Evolutionary conservation across 2,329 filamentous ascomycete species (phyloP).

Genomic region (Arthrobotrys entomopaga): DNA sequence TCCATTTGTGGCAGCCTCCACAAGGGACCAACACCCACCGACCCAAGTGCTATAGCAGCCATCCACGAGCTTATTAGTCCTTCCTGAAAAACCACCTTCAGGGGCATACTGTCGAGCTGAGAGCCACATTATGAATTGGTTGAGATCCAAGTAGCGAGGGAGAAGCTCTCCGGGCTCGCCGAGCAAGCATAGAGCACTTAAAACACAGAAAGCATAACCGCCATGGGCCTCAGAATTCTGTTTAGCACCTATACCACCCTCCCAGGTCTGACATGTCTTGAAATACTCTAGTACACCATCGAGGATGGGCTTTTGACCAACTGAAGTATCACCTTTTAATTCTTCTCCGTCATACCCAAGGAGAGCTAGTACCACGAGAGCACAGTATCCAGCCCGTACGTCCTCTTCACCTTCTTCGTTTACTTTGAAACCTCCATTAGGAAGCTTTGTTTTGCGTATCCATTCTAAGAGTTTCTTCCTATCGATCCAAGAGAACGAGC

Average conservation of each 20-base stretch:
- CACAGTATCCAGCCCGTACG: slow-evolving; percentile 91
- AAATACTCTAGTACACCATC: slow-evolving; percentile 61
- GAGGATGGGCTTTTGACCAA: slow-evolving; percentile 43
- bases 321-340: slow-evolving; percentile 25
- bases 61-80: slow-evolving; percentile 97
- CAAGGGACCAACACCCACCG: slow-evolving; percentile 89
- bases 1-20: slow-evolving; percentile 77
- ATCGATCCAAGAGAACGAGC: slow-evolving; percentile 68
- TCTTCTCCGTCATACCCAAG: slow-evolving; percentile 64
- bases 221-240: slow-evolving; percentile 91
- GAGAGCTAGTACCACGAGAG: slow-evolving; percentile 82
- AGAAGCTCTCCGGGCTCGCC: slow-evolving; percentile 72
- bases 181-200: slow-evolving; percentile 87
- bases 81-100: slow-evolving; percentile 90
- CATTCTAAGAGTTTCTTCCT: slow-evolving; percentile 89
- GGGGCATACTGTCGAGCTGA: slow-evolving; percentile 88
- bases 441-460: slow-evolving; percentile 85
- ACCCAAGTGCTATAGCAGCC: slow-evolving; percentile 99
- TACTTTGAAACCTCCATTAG: slow-evolving; percentile 89
- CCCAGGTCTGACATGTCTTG: slow-evolving; percentile 78
- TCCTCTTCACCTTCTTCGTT: slow-evolving; percentile 89
- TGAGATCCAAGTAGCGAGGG: slow-evolving; percentile 71
- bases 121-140: slow-evolving; percentile 83
- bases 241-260: slow-evolving; percentile 88
- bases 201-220: slow-evolving; percentile 92